Base-by-base conservation (phyloP, 257 asterid species). In the Solanum sparsipilum region DNA sequence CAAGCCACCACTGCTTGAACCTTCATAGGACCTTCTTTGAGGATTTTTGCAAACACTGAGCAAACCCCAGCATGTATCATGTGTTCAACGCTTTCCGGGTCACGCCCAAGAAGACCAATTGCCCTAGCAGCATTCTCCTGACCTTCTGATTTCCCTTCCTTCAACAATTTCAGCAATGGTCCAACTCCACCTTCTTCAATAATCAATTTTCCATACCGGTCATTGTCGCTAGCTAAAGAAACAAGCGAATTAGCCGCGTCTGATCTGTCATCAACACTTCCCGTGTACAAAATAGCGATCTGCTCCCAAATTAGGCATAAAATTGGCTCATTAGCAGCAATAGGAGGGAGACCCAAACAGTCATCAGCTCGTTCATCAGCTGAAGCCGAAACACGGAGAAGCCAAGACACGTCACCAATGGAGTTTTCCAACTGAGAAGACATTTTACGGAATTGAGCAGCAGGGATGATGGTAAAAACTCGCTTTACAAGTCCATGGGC, bases 321-420 rank as follows among this genome's bases (percentile, higher is more conserved):
- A 39, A 95, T 95, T 2, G 98, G 98, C 83, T 94, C 98, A 68
- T 93, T 94, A 84, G 95, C 94, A 44, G 98, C 98, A 88, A 95
- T 95, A 1, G 98, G 98, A 1, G 98, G 98, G 4, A 95, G 90
- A 32, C 98, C 98, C 3, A 94, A 92, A 87, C 92, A 91, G 88
- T 91, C 96, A 79, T 93, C 94, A n/a, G 34, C 94, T 13, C 95
- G 92, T 65, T 94, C 97, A 73, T 88, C 92, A 76, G 93, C 93
- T 20, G 97, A 72, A 79, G 95, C 97, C 13, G 98, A 94, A 63
- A 95, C 96, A n/a, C 98, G 93, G 73, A 95, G 93, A 81, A 95
- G 94, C 98, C 98, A 95, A 5, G 96, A 94, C 4, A 95, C 94
- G 88, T 95, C 98, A 13, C 95, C 98, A 84, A 94, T 91, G n/a